Base-by-base conservation (phyloP, 2,329 filamentous ascomycete species). In the Bipolaris bicolor region DNA sequence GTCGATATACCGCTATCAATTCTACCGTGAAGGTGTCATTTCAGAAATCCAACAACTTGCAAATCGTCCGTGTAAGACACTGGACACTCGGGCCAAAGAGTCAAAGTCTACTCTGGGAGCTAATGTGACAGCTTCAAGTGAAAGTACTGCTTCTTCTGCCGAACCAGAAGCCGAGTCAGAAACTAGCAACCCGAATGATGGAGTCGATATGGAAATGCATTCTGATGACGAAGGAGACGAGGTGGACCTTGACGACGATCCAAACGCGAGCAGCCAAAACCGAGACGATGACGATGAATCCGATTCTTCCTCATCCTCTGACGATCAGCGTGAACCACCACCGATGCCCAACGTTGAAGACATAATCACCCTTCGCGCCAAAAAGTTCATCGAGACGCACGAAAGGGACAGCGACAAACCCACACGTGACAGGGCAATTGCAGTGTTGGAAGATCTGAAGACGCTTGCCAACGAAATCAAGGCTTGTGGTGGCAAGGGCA, bases 11-110 rank as follows among this genome's bases (percentile, higher is more conserved):
- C 88, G 91, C 24, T 96, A 97, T 69, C 96, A 99, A 68, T 94
- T 99, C 66, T 96, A 99, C 72, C 90, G 95, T 0, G 96, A 99
- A 78, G 95, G 95, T 34, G 95, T 99, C 41, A 93, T 98, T 66
- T 84, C 90, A 1, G 94, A 99, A 74, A 96, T 99, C 49, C 84
- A 87, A 29, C 94, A 92, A 71, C 81, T 99, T 31, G 89, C 92
- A 0, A 83, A 83, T 53, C 78, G 81, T 66, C 60, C 76, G 7
- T 70, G 67, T 52, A 77, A 74, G 57, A 60, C 62, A 6, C 41
- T 72, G 26, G 73, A 74, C 26, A 58, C 66, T 15, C 66, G 68
- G 34, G 51, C 68, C 6, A 75, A 73, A 36, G 70, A 70, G 2
- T 36, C 64, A 9, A 74, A 71, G 49, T 29, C 68, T 5, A 57